Evolutionary conservation across 495 filamentous ascomycete species (phyloP).

Genomic region (Cercophora scortea): DNA sequence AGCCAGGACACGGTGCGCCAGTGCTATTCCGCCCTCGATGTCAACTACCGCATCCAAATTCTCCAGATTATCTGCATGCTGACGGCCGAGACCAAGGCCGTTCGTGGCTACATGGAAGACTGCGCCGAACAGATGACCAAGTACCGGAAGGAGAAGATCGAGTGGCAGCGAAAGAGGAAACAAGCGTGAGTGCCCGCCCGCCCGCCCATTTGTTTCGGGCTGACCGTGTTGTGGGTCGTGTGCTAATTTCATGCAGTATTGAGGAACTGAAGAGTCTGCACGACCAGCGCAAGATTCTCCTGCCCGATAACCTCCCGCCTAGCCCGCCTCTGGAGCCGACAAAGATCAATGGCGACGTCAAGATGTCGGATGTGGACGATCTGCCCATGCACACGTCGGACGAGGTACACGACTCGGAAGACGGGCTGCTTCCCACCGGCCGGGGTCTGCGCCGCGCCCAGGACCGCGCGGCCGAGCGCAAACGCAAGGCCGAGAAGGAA

Average conservation of each 20-base stretch:
- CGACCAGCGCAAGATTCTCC: slow-evolving; percentile 78
- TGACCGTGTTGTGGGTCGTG: neutral
- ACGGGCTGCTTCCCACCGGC: slow-evolving; percentile 57
- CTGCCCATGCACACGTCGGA: slow-evolving; percentile 41
- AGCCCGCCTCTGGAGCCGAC: slow-evolving; percentile 46
- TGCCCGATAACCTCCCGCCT: slow-evolving; percentile 69
- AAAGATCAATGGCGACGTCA: slow-evolving; percentile 48
- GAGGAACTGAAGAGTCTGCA: slow-evolving; percentile 77
- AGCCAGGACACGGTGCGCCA: slow-evolving; percentile 60
- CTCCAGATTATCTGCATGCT: slow-evolving; percentile 85
- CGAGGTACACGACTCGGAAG: slow-evolving; percentile 50
- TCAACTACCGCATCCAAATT: slow-evolving; percentile 73
- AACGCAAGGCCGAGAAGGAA: slow-evolving; percentile 77
- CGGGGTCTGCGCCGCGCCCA: slow-evolving; percentile 71
- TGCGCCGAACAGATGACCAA: slow-evolving; percentile 88
- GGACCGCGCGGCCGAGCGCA: slow-evolving; percentile 68
- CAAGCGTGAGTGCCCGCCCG: slow-evolving; percentile 55
- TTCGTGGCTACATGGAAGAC: slow-evolving; percentile 82
- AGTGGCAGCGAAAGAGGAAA: slow-evolving; percentile 78
- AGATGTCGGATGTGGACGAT: slow-evolving; percentile 56
- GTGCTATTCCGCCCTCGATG: slow-evolving; percentile 66
- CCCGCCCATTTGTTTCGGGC: neutral
- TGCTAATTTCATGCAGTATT: slow-evolving; percentile 42
- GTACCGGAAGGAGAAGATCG: slow-evolving; percentile 90
- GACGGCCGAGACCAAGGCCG: slow-evolving; percentile 73